Percentiles rank a stretch among this genome's conserved stretches.
phyloP scores from a whole-genome alignment of 1,284 basidiomycete genomes.

The Naganishia albida region DNA sequence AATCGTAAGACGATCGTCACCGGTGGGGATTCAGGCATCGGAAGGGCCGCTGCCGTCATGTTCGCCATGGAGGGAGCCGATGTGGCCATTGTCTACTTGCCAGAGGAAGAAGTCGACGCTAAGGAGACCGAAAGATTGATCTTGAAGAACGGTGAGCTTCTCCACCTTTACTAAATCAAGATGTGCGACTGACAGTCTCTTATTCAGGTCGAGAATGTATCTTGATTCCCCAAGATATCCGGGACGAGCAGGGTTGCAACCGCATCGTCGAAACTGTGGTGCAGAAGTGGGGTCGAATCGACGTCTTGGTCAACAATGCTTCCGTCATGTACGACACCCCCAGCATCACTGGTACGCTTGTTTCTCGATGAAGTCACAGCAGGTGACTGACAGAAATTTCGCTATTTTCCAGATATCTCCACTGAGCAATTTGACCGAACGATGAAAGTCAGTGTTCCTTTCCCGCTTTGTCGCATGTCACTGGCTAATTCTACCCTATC shows the following conservation, averaged over 20 bases:
- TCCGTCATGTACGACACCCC: constrained; percentile 47
- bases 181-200: constrained; percentile 57
- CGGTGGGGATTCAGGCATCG: constrained; percentile 61
- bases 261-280: constrained; percentile 59
- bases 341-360: constrained; percentile 38
- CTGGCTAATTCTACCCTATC: constrained; percentile 57
- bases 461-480: constrained; percentile 59
- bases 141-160: constrained; percentile 5
- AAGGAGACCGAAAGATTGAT: constrained; percentile 42
- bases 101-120: constrained; percentile 64
- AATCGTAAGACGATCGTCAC: constrained; percentile 65
- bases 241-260: constrained; percentile 58
- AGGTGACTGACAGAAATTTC: not conserved
- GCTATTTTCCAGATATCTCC: constrained; percentile 41
- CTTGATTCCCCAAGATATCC: constrained; percentile 53
- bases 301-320: constrained; percentile 64
- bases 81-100: constrained; percentile 66
- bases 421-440: constrained; percentile 50
- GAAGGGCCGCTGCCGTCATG: constrained; percentile 62
- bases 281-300: constrained; percentile 59
- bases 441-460: constrained; percentile 51
- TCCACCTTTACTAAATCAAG: constrained; percentile 39
- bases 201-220: constrained; percentile 55
- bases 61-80: constrained; percentile 67
- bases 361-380: not conserved